phyloP scores from a whole-genome alignment of 441 rosid species.

The Dalechampia spathulata region DNA sequence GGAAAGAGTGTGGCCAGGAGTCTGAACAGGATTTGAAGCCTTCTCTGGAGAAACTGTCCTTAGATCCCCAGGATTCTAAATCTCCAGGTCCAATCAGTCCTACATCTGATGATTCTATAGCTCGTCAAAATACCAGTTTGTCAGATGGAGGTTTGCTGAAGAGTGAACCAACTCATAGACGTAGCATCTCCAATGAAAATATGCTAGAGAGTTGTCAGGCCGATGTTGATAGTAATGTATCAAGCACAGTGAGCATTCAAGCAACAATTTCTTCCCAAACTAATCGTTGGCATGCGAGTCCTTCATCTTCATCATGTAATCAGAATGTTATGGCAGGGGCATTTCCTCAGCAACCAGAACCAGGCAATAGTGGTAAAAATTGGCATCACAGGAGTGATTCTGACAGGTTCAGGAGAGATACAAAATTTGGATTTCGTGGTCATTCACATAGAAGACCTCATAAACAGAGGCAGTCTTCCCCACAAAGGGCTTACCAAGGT shows the following conservation, averaged over 20 bases:
- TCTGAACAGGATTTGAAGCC: conserved; percentile 25
- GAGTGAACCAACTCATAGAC: conserved; percentile 27
- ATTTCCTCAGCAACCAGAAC: conserved; percentile 18
- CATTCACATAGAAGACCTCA: conserved; percentile 32
- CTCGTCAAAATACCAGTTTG: conserved; percentile 19
- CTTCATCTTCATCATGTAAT: conserved; percentile 25
- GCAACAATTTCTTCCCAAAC: conserved; percentile 35
- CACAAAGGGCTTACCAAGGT: conserved; percentile 15
- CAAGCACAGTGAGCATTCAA: conserved; percentile 25
- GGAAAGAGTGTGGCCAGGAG: conserved; percentile 16
- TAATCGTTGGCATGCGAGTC: conserved; percentile 24
- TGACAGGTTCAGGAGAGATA: conserved; percentile 36
- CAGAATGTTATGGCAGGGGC: conserved; percentile 15
- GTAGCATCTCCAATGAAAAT: conserved; percentile 22
- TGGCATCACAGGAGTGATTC: conserved; percentile 31
- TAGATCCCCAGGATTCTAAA: conserved; percentile 21
- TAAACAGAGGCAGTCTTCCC: conserved; percentile 29
- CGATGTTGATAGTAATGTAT: conserved; percentile 19
- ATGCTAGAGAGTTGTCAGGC: conserved; percentile 23
- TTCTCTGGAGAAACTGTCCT: conserved; percentile 34
- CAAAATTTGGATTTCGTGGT: conserved; percentile 38
- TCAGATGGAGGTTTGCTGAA: conserved; percentile 22
- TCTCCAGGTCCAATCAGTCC: conserved; percentile 16
- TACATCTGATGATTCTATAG: conserved; percentile 5
- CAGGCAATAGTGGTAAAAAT: conserved; percentile 20